Evolutionary conservation across 129 eudicot genomes (phyloP), one percentile per base, ranked within the genome.

Genomic region (Flaveria linearis): DNA sequence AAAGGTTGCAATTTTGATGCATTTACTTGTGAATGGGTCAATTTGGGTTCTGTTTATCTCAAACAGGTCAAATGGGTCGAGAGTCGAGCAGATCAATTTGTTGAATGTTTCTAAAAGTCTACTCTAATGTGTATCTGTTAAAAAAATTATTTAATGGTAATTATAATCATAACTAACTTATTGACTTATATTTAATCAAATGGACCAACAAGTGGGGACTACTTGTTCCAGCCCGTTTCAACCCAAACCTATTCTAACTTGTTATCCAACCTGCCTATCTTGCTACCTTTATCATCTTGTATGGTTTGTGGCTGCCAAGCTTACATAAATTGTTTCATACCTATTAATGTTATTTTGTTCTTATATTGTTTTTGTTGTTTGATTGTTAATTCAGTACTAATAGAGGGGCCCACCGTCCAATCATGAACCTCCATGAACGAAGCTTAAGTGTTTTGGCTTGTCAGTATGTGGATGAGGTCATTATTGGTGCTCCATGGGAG

Each of bases 401-500:
- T 41, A 94, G 96, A 85, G 99, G 99, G 78, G 84, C 76, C 12
- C 99, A 94, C 72, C 94, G 99, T 7, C 99, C 97, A 9, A 94
- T 94, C 87, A 91, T 94, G 99, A 94, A 91, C 84, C 97, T 94
- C 45, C 99, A 94, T 83, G 99, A 94, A 83, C 86, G 99, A 82
- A 94, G 99, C 84, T 67, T 91, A 68, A 94, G 97, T 73, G 99
- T 94, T 70, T 86, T 94, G 90, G 99, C 99, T 66, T 94, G 99
- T 65, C 96, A 91, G 28, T 94, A 91, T 82, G 99, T 85, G 14
- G 99, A 94, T 82, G 99, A 91, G 83, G 99, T 94, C 68, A 94
- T 94, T 53, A 94, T 94, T 73, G 99, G 99, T 79, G 99, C 99
- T 83, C 99, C 99, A 22, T 84, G 87, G 99, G 98, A 90, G 81